A percentile compares a stretch with the other conserved stretches of the same genome.
phyloP scores from a whole-genome alignment of 106 monocot genomes.

The Dioscorea alata region DNA sequence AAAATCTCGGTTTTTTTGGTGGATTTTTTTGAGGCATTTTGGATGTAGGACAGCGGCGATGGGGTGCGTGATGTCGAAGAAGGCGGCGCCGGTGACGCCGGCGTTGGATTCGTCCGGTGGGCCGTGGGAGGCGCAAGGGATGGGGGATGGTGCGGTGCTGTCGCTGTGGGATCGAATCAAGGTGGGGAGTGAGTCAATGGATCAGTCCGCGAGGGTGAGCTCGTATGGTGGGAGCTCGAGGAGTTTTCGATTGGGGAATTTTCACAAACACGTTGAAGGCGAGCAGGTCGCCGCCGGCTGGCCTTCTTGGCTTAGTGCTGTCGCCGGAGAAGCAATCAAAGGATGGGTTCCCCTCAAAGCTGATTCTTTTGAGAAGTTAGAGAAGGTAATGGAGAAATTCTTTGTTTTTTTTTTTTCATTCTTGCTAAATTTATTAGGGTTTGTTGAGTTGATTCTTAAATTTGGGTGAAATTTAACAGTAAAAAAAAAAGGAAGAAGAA shows the following conservation, averaged over 20 bases:
- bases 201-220: conserved; percentile 34
- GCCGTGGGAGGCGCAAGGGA: conserved; percentile 11
- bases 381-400: conserved; percentile 53
- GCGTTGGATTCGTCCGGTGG: conserved; percentile 27
- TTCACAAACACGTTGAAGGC: conserved; percentile 51
- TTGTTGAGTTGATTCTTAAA: not conserved
- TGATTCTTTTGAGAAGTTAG: conserved; percentile 77
- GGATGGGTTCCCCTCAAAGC: conserved; percentile 85
- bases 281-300: conserved; percentile 85
- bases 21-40: not conserved
- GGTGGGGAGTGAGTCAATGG: conserved; percentile 20
- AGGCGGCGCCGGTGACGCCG: conserved; percentile 36
- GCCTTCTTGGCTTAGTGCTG: conserved; percentile 74
- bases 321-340: conserved; percentile 77
- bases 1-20: not conserved
- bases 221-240: conserved; percentile 17
- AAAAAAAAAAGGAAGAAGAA: not conserved
- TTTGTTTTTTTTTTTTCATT: not conserved
- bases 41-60: conserved; percentile 10
- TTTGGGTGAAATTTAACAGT: not conserved
- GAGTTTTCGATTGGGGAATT: conserved; percentile 47
- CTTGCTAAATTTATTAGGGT: not conserved
- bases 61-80: conserved; percentile 81
- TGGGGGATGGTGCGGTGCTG: conserved; percentile 11
- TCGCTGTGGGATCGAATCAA: conserved; percentile 21